These are phyloP conservation scores for Isoetes taiwanensis DNA, from an alignment of 75 land plant species.

Conservation along the genomic window DNA sequence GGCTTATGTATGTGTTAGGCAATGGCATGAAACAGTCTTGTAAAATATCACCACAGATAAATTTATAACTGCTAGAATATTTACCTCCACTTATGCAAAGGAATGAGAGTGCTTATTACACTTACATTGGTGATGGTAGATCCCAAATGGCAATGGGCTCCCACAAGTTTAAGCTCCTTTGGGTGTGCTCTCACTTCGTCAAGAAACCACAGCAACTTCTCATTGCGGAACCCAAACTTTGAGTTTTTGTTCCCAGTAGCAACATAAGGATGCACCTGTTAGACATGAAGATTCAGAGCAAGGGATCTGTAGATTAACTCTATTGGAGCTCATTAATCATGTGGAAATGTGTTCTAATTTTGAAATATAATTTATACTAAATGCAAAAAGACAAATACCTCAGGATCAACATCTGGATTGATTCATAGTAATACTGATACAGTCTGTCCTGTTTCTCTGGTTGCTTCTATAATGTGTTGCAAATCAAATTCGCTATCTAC, in stretches of 20 bases:
- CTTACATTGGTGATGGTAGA: constrained; percentile 91
- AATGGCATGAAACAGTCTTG: no score
- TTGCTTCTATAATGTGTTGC: constrained; percentile 62
- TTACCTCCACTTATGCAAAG: no score
- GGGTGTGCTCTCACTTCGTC: constrained; percentile 71
- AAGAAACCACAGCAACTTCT: constrained; percentile 84
- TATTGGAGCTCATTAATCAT: no score
- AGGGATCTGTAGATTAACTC: no score
- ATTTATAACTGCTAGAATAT: no score
- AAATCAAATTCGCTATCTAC: constrained; percentile 94
- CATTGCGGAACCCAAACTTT: constrained; percentile 92
- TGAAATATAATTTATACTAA: no score
- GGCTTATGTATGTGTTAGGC: no score
- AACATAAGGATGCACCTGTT: constrained; percentile 98
- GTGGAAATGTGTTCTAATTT: no score
- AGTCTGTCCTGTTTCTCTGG: constrained; percentile 48
- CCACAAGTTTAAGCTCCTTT: constrained; percentile 70
- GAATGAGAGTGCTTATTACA: no score
- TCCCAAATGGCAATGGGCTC: constrained; percentile 93
- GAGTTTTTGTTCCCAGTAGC: constrained; percentile 98
- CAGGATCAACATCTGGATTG: constrained; percentile 97
- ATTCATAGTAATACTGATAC: constrained; percentile 75
- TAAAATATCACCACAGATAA: no score
- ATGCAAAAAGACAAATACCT: constrained; percentile 41
- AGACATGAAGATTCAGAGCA: no score